These are phyloP conservation scores for Samsoniella hepiali DNA, from an alignment of 2,329 filamentous ascomycete genomes.

Conservation along the genomic window DNA sequence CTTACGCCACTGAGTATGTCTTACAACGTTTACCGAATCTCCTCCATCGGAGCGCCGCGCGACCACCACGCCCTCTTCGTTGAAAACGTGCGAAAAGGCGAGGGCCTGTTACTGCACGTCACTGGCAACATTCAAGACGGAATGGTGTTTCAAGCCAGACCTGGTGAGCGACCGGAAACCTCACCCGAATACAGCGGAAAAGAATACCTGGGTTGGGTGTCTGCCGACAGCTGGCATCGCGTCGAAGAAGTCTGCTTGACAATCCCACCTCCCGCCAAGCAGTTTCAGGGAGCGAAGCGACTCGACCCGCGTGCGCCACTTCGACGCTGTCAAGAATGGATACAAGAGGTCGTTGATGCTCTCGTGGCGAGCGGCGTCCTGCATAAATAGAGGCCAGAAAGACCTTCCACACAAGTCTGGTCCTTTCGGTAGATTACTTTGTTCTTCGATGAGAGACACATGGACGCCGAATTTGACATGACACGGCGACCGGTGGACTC, in stretches of 20 bases:
- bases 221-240: conserved; percentile 22
- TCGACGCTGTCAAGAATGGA: conserved; percentile 32
- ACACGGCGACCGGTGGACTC: no score
- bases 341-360: conserved; percentile 21
- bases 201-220: conserved; percentile 23
- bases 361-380: not conserved
- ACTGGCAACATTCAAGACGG: conserved; percentile 31
- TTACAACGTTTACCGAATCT: not conserved
- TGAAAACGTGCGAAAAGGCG: conserved; percentile 6
- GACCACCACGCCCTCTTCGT: conserved; percentile 31
- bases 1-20: not conserved
- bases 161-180: conserved; percentile 21
- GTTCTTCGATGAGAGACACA: no score
- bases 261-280: conserved; percentile 29
- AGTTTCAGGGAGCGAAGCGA: conserved; percentile 28
- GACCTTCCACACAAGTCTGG: not conserved
- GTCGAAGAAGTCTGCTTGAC: conserved; percentile 24
- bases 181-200: conserved; percentile 20
- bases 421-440: no score
- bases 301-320: conserved; percentile 25
- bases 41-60: conserved; percentile 19
- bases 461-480: no score
- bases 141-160: conserved; percentile 26
- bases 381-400: not conserved
- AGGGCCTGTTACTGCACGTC: conserved; percentile 23